phyloP scores from a whole-genome alignment of 805 yeast species.

The Lipomyces starkeyi region DNA sequence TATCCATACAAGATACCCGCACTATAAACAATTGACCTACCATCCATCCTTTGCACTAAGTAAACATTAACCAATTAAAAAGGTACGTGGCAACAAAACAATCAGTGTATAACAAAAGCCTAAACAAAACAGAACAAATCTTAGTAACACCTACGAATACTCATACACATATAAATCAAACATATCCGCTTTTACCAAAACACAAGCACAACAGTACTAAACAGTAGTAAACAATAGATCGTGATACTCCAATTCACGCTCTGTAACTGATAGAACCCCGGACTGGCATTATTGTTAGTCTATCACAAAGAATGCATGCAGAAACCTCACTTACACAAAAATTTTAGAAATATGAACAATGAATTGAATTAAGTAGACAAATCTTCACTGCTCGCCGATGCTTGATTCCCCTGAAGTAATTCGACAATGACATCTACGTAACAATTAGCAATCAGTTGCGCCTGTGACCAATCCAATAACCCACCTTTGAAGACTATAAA shows the following conservation, averaged over 20 bases:
- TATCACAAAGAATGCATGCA: not conserved
- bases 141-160: slow-evolving; percentile 7
- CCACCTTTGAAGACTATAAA: slow-evolving; percentile 41
- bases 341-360: not conserved
- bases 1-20: not conserved
- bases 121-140: slow-evolving; percentile 15
- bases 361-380: not conserved
- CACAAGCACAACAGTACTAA: not conserved
- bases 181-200: not conserved
- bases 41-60: not conserved
- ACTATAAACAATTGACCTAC: not conserved
- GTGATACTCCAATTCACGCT: not conserved
- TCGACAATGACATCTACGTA: slow-evolving; percentile 24
- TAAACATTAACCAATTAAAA: not conserved
- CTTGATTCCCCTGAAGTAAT: slow-evolving; percentile 5
- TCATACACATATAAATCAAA: slow-evolving; percentile 8
- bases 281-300: not conserved
- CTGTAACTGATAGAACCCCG: not conserved
- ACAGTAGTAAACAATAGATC: not conserved
- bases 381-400: not conserved
- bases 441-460: not conserved
- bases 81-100: not conserved
- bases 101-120: slow-evolving; percentile 6
- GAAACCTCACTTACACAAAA: slow-evolving; percentile 8
- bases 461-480: slow-evolving; percentile 4